Conservation (phyloP, 108 stramenopile genomes). For the Fragilariopsis cylindrus region DNA sequence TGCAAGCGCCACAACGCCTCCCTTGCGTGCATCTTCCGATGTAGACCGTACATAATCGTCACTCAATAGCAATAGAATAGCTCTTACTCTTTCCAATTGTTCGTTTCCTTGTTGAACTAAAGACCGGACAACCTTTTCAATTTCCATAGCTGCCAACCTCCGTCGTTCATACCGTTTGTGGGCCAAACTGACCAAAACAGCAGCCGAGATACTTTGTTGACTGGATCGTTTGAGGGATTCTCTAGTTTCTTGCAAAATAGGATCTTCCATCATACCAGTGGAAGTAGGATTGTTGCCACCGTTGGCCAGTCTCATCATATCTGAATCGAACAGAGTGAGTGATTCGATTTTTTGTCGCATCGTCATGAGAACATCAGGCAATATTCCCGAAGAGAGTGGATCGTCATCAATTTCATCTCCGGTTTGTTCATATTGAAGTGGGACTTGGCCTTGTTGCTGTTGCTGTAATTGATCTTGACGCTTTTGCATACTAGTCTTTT, state of each 20-base stretch:
- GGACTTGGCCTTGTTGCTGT: neutral
- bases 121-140: slow-evolving; percentile 83
- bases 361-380: slow-evolving; percentile 72
- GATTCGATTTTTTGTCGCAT: slow-evolving; percentile 84
- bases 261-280: slow-evolving; percentile 28
- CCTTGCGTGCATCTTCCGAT: slow-evolving; percentile 88
- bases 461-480: slow-evolving; percentile 4
- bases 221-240: slow-evolving; percentile 74
- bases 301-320: slow-evolving; percentile 56
- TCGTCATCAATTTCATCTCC: slow-evolving; percentile 10
- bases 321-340: slow-evolving; percentile 64
- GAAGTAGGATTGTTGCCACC: slow-evolving; percentile 12
- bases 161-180: slow-evolving; percentile 90
- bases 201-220: slow-evolving; percentile 82
- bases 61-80: slow-evolving; percentile 74
- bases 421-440: neutral
- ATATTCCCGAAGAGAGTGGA: slow-evolving; percentile 46
- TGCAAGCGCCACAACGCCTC: slow-evolving; percentile 86
- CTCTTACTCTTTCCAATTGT: slow-evolving; percentile 72
- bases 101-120: slow-evolving; percentile 55
- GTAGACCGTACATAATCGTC: slow-evolving; percentile 87
- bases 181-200: slow-evolving; percentile 82
- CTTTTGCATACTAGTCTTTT: neutral
- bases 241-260: slow-evolving; percentile 51
- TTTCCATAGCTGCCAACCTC: slow-evolving; percentile 88